Evolutionary conservation across 78 protist genomes (phyloP), one percentile per base, ranked within the genome.

Genomic region (Capsaspora owczarzaki): DNA sequence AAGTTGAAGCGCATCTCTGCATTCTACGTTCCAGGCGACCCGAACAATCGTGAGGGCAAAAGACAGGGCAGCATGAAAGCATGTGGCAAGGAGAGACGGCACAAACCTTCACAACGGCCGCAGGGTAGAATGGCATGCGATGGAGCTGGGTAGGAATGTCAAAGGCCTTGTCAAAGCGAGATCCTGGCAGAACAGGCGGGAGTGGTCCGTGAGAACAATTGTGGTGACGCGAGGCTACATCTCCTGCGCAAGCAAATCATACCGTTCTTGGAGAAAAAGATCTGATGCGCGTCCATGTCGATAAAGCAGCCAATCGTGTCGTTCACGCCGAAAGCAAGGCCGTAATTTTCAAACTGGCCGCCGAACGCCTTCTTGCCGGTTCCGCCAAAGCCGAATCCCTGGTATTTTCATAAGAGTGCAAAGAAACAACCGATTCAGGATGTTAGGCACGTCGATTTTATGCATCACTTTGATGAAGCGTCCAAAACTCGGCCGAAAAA

Each of bases 241-340:
- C n/a, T n/a, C n/a, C n/a, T n/a, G n/a, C n/a, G n/a, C n/a, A n/a
- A n/a, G n/a, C 42, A 20, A 25, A 2, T 0, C 82, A 1, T 10
- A 29, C 93, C 93, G 53, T 90, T 90, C 80, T 90, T 90, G 37
- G 89, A 51, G 71, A 85, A 90, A 14, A 74, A 63, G 14, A 90
- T 53, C 10, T 12, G 14, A 12, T 60, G 78, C 8, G 60, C 80
- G 35, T 84, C 87, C 8, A 70, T n/a, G 76, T 90, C 86, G 22
- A 82, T 31, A 23, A 61, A 43, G 68, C 89, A 84, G 10, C 89
- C 89, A 61, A 90, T 87, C 20, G 37, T 41, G 77, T 90, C 93
- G 56, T 84, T 72, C 46, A 43, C 46, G 25, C 84, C 89, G 53
- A 76, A 90, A 40, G 89, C 78, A 44, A 79, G 51, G 46, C 93